These are phyloP conservation scores for Umbelopsis sp. DNA, from an alignment of 371 early-diverging fungal genomes.

Conservation along the genomic window DNA sequence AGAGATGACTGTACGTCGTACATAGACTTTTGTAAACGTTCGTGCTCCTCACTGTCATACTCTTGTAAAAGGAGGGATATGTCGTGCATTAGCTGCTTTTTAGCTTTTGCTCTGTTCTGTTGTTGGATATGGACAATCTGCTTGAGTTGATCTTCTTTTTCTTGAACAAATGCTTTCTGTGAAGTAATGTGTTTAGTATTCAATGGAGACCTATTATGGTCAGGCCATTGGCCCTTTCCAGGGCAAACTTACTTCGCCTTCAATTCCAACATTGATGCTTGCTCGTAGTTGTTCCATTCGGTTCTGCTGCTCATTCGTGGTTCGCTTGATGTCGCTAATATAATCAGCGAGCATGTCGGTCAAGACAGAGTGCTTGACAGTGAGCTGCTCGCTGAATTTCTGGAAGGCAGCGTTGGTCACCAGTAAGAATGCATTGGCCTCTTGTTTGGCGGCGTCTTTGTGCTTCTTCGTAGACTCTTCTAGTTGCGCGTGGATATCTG, in stretches of 20 bases:
- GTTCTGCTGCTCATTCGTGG: not conserved
- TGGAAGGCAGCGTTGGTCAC: slow-evolving; percentile 1
- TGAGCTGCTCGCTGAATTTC: not conserved
- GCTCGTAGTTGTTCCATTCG: not conserved
- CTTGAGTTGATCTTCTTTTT: slow-evolving; percentile 5
- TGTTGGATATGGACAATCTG: slow-evolving; percentile 3
- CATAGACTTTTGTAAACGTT: not conserved
- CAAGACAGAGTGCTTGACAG: not conserved
- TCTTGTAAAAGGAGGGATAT: slow-evolving; percentile 4
- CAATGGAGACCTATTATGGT: not conserved
- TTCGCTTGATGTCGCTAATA: not conserved
- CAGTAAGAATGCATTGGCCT: not conserved
- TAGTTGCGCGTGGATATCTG: not conserved
- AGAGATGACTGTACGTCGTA: not conserved
- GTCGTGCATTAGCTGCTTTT: slow-evolving; percentile 3
- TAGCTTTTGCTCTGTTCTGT: not conserved
- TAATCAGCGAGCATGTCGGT: slow-evolving; percentile 4
- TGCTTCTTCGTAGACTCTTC: not conserved
- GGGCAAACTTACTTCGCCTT: not conserved
- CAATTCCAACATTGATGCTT: not conserved
- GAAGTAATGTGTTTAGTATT: not conserved
- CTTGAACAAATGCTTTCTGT: not conserved
- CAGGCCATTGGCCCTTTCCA: not conserved
- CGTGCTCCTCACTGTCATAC: slow-evolving; percentile 1
- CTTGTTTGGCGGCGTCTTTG: not conserved